Conservation (phyloP, 1,284 basidiomycete genomes). For the Naganishia liquefaciens region DNA sequence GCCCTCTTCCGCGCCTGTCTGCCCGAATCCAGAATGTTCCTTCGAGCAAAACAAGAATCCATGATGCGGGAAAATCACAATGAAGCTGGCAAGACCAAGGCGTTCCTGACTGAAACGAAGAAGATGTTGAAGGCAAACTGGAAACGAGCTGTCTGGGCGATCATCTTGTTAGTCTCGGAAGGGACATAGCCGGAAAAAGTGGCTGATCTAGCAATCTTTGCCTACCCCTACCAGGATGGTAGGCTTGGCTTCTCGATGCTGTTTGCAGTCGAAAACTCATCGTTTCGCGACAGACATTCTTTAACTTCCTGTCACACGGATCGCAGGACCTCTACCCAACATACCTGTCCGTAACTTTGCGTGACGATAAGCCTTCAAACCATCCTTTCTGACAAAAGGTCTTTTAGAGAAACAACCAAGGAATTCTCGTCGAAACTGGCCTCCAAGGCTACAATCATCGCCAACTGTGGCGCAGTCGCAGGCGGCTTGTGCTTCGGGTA, state of each 20-base stretch:
- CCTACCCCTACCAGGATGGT: too few species aligned
- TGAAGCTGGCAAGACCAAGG: constrained; percentile 61
- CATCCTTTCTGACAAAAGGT: not conserved
- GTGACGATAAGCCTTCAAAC: constrained; percentile 23
- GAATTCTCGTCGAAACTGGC: constrained; percentile 60
- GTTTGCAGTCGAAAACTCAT: too few species aligned
- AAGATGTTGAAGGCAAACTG: constrained; percentile 70
- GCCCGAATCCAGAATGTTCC: constrained; percentile 80
- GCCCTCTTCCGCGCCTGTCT: constrained; percentile 70
- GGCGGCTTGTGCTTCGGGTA: constrained; percentile 79
- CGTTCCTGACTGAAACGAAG: constrained; percentile 70
- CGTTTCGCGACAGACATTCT: constrained; percentile 66
- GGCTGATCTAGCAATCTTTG: too few species aligned
- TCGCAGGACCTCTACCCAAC: constrained; percentile 70
- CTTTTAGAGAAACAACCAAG: constrained; percentile 47
- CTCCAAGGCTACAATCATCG: constrained; percentile 86
- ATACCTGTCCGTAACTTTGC: constrained; percentile 64
- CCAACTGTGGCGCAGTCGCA: constrained; percentile 66
- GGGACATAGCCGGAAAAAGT: constrained; percentile 51
- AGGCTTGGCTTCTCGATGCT: too few species aligned
- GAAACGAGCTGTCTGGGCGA: constrained; percentile 79
- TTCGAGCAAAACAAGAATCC: constrained; percentile 52
- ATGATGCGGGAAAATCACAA: constrained; percentile 50
- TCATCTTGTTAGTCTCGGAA: constrained; percentile 41
- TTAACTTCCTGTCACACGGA: constrained; percentile 91